These are phyloP conservation scores for Ambrosiella xylebori DNA, from an alignment of 2,329 filamentous ascomycete genomes.

Conservation along the genomic window DNA sequence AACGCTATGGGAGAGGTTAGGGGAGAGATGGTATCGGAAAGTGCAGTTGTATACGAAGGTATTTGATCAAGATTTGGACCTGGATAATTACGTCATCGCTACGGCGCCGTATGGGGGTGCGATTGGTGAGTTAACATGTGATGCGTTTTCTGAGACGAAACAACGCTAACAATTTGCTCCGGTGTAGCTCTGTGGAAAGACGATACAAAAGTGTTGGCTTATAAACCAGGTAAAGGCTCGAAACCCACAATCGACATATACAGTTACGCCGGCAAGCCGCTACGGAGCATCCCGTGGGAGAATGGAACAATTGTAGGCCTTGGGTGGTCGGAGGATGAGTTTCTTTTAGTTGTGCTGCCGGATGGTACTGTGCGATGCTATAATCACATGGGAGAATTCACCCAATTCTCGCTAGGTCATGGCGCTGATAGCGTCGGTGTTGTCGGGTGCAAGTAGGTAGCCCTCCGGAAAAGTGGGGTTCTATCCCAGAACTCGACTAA, in stretches of 20 bases:
- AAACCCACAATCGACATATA: constrained; percentile 89
- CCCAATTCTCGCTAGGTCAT: constrained; percentile 80
- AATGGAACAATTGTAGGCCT: constrained; percentile 72
- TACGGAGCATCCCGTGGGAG: constrained; percentile 80
- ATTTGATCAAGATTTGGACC: constrained; percentile 82
- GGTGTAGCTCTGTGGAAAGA: constrained; percentile 70
- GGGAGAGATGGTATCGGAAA: constrained; percentile 89
- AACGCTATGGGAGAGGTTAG: constrained; percentile 86
- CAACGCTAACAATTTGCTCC: neutral
- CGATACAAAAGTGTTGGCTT: constrained; percentile 66
- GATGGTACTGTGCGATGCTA: constrained; percentile 87
- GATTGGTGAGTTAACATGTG: constrained; percentile 45
- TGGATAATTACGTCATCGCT: constrained; percentile 83
- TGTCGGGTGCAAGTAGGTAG: constrained; percentile 48
- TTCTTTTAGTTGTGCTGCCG: constrained; percentile 68
- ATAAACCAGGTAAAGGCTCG: constrained; percentile 50
- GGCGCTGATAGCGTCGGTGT: constrained; percentile 80
- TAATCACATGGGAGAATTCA: constrained; percentile 87
- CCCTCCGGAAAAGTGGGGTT: neutral
- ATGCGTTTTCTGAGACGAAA: neutral
- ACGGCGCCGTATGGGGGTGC: constrained; percentile 89
- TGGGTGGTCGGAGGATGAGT: constrained; percentile 94
- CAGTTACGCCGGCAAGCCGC: constrained; percentile 76
- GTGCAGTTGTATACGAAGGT: constrained; percentile 81
- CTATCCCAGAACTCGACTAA: constrained; percentile 3